These are phyloP conservation scores for Psidium guajava DNA, from an alignment of 345 rosid species.

Conservation along the genomic window DNA sequence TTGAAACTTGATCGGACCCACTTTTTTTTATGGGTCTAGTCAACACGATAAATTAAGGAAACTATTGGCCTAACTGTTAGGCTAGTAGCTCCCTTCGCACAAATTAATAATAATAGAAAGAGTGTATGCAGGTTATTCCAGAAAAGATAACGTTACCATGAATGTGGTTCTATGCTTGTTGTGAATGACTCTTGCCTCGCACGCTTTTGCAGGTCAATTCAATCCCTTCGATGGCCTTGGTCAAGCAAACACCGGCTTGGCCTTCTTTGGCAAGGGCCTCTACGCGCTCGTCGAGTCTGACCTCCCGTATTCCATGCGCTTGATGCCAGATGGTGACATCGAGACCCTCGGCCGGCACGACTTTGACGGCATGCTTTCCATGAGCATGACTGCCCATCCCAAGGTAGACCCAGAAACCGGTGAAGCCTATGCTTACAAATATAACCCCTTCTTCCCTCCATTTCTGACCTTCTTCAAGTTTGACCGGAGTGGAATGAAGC, in stretches of 20 bases:
- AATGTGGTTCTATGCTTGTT: not conserved
- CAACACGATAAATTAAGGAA: too few species aligned
- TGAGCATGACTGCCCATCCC: slow-evolving; percentile 59
- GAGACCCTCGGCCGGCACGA: slow-evolving; percentile 24
- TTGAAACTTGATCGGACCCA: too few species aligned
- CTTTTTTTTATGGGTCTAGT: too few species aligned
- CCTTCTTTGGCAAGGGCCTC: slow-evolving; percentile 28
- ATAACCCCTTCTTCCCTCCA: slow-evolving; percentile 32
- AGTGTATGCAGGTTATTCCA: not conserved
- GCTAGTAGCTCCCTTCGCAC: too few species aligned
- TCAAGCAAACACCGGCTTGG: slow-evolving; percentile 36
- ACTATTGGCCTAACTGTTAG: too few species aligned
- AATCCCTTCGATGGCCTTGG: slow-evolving; percentile 39
- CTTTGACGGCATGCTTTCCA: slow-evolving; percentile 29
- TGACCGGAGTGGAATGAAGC: slow-evolving; percentile 27
- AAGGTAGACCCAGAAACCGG: slow-evolving; percentile 27
- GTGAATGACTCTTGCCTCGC: not conserved
- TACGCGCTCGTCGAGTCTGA: slow-evolving; percentile 44
- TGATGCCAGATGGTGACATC: slow-evolving; percentile 26
- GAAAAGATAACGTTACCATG: not conserved
- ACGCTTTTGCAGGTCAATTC: not conserved
- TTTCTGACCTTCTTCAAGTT: slow-evolving; percentile 32
- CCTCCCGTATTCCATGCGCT: slow-evolving; percentile 33
- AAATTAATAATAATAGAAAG: not conserved
- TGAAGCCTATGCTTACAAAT: slow-evolving; percentile 42